phyloP scores from a whole-genome alignment of 2,329 filamentous ascomycete genomes.

The Botrytis elliptica region DNA sequence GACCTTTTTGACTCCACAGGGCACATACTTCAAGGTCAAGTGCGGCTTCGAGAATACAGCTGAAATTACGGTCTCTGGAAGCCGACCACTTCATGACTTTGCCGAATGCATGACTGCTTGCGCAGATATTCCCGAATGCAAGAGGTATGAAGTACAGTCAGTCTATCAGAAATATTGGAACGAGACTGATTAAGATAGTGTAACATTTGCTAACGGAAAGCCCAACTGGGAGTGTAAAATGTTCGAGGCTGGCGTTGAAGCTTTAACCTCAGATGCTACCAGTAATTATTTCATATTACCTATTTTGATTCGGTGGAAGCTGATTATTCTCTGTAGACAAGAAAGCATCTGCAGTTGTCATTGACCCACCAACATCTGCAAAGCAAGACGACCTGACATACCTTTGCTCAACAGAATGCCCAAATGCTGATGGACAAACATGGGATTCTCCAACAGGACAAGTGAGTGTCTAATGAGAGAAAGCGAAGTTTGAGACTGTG shows the following conservation, averaged over 20 bases:
- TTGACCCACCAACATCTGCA: constrained; percentile 4
- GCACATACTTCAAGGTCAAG: constrained; percentile 12
- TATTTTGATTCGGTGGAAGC: background rate
- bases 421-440: constrained; percentile 16
- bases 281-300: background rate
- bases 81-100: constrained; percentile 14
- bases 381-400: background rate
- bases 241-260: background rate
- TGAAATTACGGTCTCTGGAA: background rate
- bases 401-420: constrained; percentile 12
- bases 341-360: background rate
- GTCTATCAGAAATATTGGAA: background rate
- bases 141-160: background rate
- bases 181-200: background rate
- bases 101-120: constrained; percentile 16
- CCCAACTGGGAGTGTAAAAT: constrained; percentile 12
- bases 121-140: constrained; percentile 9
- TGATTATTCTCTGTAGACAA: background rate
- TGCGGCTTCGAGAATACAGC: constrained; percentile 10
- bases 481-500: background rate
- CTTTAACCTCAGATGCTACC: constrained; percentile 6
- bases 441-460: constrained; percentile 11
- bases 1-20: constrained; percentile 6
- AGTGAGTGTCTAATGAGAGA: background rate
- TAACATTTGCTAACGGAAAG: constrained; percentile 1